phyloP scores from a whole-genome alignment of 805 yeast species.

The Wickerhamomyces silvicola region DNA sequence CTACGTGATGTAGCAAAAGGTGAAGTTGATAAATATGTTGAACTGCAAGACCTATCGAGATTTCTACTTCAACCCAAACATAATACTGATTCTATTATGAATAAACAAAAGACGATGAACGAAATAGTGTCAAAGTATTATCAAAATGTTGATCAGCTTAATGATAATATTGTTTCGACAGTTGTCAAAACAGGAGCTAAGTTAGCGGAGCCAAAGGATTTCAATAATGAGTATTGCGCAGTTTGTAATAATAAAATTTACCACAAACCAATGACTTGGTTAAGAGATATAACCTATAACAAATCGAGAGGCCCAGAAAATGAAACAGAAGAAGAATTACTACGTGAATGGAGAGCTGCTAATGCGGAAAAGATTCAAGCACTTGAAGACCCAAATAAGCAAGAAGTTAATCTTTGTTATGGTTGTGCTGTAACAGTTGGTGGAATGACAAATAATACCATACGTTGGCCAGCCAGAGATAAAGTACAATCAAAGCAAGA shows the following conservation, averaged over 20 bases:
- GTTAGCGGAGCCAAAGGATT: slow-evolving; percentile 41
- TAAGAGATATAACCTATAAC: slow-evolving; percentile 58
- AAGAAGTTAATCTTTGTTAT: slow-evolving; percentile 49
- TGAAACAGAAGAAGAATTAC: slow-evolving; percentile 34
- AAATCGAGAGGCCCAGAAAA: slow-evolving; percentile 42
- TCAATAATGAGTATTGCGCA: slow-evolving; percentile 34
- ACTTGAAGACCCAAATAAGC: slow-evolving; percentile 6
- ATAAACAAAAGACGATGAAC: slow-evolving; percentile 73
- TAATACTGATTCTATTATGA: slow-evolving; percentile 31
- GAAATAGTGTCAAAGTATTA: slow-evolving; percentile 75
- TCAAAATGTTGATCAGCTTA: slow-evolving; percentile 61
- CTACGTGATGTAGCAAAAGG: slow-evolving; percentile 65
- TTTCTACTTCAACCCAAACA: slow-evolving; percentile 17
- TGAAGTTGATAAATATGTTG: slow-evolving; percentile 56
- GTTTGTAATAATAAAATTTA: slow-evolving; percentile 52
- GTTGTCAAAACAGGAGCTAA: slow-evolving; percentile 88
- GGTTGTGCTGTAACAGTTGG: slow-evolving; percentile 68
- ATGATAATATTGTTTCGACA: slow-evolving; percentile 86
- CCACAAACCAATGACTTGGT: slow-evolving; percentile 59
- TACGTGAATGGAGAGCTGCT: slow-evolving; percentile 27
- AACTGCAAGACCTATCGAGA: slow-evolving; percentile 22
- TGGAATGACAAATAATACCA: slow-evolving; percentile 27
- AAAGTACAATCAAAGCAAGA: slow-evolving; percentile 27
- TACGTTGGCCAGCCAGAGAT: slow-evolving; percentile 33
- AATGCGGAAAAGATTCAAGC: slow-evolving; percentile 16